Evolutionary conservation across 164 flowering plant genomes (phyloP).

Genomic region (Magnolia changhungtana): DNA sequence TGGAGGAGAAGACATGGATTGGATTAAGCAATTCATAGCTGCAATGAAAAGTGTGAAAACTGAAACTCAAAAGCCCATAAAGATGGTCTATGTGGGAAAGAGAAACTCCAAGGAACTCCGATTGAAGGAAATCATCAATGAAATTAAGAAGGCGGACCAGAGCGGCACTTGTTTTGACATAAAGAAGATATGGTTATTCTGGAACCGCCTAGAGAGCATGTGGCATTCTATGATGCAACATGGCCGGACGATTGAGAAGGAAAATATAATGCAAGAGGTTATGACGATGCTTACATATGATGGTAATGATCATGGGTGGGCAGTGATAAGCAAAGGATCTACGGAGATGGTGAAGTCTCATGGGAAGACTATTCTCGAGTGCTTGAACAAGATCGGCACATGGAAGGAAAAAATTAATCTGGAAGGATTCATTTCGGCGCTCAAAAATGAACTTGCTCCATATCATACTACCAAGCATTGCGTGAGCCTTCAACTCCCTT

Average conservation of each 20-base stretch:
- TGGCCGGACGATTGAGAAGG: conserved; percentile 32
- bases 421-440: conserved; percentile 43
- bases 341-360: conserved; percentile 40
- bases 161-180: conserved; percentile 24
- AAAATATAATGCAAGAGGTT: conserved; percentile 45
- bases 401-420: conserved; percentile 34
- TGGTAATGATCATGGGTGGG: conserved; percentile 56
- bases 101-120: conserved; percentile 26
- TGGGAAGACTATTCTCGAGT: conserved; percentile 32
- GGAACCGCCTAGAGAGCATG: conserved; percentile 59
- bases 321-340: conserved; percentile 47
- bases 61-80: conserved; percentile 16
- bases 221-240: conserved; percentile 45
- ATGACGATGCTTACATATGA: conserved; percentile 49
- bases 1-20: conserved; percentile 42
- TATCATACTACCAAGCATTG: conserved; percentile 54
- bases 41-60: conserved; percentile 12
- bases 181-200: conserved; percentile 42
- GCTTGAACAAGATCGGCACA: conserved; percentile 20
- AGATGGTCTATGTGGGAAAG: conserved; percentile 49
- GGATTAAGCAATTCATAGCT: conserved; percentile 35
- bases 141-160: conserved; percentile 18
- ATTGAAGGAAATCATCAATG: conserved; percentile 14
- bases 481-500: conserved; percentile 58
- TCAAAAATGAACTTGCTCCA: conserved; percentile 29